Evolutionary conservation across 805 yeast species (phyloP).

Genomic region (Danielia reshetovae): DNA sequence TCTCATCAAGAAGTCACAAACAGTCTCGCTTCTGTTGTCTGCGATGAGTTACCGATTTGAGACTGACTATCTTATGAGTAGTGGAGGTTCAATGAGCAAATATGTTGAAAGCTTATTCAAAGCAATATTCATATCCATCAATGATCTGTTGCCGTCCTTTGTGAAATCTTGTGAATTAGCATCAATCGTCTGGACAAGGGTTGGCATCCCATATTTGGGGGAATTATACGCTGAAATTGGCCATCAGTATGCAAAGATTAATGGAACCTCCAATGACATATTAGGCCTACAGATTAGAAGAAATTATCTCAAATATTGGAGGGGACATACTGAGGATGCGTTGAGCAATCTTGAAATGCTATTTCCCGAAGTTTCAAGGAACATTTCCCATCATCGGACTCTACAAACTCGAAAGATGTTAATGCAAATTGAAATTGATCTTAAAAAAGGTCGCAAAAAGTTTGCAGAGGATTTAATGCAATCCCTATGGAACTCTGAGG

Average conservation of each 20-base stretch:
- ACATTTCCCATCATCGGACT: slow-evolving; percentile 38
- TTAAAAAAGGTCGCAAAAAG: slow-evolving; percentile 36
- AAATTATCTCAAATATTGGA: slow-evolving; percentile 31
- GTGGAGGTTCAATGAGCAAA: slow-evolving; percentile 43
- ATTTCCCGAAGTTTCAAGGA: slow-evolving; percentile 20
- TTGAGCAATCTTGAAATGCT: slow-evolving; percentile 32
- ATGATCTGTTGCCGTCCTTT: slow-evolving; percentile 41
- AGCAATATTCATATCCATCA: slow-evolving; percentile 52
- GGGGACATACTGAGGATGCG: slow-evolving; percentile 40
- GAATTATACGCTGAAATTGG: slow-evolving; percentile 47
- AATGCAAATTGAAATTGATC: slow-evolving; percentile 31
- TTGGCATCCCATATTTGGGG: slow-evolving; percentile 47
- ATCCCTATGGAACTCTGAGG: slow-evolving; percentile 24
- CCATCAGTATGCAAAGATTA: slow-evolving; percentile 31
- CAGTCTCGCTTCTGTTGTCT: slow-evolving; percentile 44
- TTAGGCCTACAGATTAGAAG: slow-evolving; percentile 25
- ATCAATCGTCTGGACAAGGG: slow-evolving; percentile 48
- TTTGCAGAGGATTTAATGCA: slow-evolving; percentile 34
- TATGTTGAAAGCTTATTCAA: slow-evolving; percentile 56
- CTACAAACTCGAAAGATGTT: slow-evolving; percentile 39
- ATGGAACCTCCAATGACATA: slow-evolving; percentile 5
- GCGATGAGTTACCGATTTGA: slow-evolving; percentile 68
- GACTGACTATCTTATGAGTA: slow-evolving; percentile 49
- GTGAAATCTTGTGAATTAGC: slow-evolving; percentile 44
- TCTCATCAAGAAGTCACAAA: slow-evolving; percentile 50